These are phyloP conservation scores for Adansonia gregorii DNA, from an alignment of 441 rosid genomes.

Conservation along the genomic window DNA sequence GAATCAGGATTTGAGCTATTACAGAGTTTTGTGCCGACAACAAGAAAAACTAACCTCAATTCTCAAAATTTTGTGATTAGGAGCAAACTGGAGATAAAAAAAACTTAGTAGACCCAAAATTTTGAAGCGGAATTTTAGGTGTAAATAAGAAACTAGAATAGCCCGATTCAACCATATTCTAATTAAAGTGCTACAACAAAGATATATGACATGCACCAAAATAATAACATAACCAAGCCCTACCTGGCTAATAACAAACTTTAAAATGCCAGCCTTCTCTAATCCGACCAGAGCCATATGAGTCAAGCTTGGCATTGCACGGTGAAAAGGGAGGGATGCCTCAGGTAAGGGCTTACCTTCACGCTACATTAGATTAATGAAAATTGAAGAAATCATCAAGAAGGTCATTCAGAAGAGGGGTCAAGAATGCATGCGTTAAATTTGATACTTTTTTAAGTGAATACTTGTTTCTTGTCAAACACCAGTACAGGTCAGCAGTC, in stretches of 20 bases:
- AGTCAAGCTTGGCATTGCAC: conserved; percentile 93
- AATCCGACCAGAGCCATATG: conserved; percentile 96
- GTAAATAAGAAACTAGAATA: background rate
- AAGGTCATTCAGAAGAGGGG: conserved; percentile 18
- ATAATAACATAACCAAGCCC: conserved; percentile 24
- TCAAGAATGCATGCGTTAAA: background rate
- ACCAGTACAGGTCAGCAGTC: background rate
- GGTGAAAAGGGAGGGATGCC: conserved; percentile 92
- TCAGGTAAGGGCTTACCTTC: conserved; percentile 87
- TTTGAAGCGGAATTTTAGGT: background rate
- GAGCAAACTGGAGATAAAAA: background rate
- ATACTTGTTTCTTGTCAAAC: conserved; percentile 8
- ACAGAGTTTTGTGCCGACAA: background rate
- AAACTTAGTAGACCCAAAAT: conserved; percentile 2
- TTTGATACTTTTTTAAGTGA: conserved; percentile 10
- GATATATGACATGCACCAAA: background rate
- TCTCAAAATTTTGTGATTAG: background rate
- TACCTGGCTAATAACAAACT: conserved; percentile 92
- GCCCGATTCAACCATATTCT: conserved; percentile 7
- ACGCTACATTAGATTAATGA: conserved; percentile 52
- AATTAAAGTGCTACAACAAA: conserved; percentile 5
- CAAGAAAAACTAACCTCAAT: background rate
- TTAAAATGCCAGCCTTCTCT: conserved; percentile 84
- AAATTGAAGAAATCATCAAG: conserved; percentile 21
- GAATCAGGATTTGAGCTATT: background rate